Evolutionary conservation across 805 yeast species (phyloP), one percentile per base, ranked within the genome.

Genomic region (Yamadazyma kitorensis): DNA sequence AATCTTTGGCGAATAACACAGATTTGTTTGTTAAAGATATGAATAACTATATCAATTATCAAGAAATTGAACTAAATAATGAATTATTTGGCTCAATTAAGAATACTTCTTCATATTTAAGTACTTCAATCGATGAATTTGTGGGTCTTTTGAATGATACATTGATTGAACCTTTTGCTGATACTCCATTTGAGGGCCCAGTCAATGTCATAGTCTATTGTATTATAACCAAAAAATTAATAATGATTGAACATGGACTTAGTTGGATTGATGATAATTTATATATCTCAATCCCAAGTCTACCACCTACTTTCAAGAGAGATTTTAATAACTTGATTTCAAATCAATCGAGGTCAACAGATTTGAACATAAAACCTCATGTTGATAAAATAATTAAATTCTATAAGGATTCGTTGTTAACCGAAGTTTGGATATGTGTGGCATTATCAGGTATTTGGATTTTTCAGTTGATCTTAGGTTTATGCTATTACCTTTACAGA

Each of bases 231-330:
- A 67, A 82, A 31, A 93, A 91, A 48, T 55, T 91, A 5, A 68
- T 67, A 10, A 67, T 72, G 15, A 64, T 87, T 2, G 84, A 84
- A 43, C 52, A 73, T 19, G 98, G 94, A 0, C 58, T 89, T 35
- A 72, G 80, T 2, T 93, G 97, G 97, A 61, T 88, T 2, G 68
- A 81, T 45, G 63, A 80, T 22, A 66, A 84, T 42, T 68, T 88
- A 3, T 66, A 76, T 11, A 57, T 88, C 2, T 44, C 61, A 1
- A 51, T 86, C 1, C 95, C 95, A 0, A 47, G 65, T 26, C 55
- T 80, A 11, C 64, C 54, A 11, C 26, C 35, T 18, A 34, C 41
- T 22, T 21, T 41, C 10, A 19, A 29, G 16, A 7, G 17, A 5
- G 33, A 29, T 8, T 18, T 34, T 10, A 17, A 29, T 14, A 15